Conservation (phyloP, 768 basidiomycete genomes). For the Tricholoma hemisulphureum region DNA sequence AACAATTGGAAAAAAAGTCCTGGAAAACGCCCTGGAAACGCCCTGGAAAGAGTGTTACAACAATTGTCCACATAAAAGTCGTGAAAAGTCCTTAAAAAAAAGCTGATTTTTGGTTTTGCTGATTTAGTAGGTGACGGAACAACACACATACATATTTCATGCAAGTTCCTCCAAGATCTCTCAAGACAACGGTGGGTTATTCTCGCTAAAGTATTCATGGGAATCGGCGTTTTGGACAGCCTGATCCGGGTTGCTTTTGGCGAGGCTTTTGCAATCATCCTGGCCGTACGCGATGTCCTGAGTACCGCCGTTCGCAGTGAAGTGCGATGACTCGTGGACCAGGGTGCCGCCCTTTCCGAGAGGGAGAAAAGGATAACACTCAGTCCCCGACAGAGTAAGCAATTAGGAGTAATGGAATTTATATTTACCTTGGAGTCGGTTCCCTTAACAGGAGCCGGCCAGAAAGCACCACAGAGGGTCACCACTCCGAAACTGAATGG, state of each 20-base stretch:
- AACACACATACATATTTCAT: no score
- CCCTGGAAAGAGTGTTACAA: no score
- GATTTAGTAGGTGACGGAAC: no score
- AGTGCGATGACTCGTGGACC: conserved; percentile 47
- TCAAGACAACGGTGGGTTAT: conserved; percentile 18
- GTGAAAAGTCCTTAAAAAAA: no score
- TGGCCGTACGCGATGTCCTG: conserved; percentile 49
- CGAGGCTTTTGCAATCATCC: conserved; percentile 36
- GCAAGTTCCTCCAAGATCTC: no score
- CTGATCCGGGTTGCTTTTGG: conserved; percentile 32
- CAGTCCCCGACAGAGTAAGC: background rate
- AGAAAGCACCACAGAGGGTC: conserved; percentile 51
- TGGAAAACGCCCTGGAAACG: no score
- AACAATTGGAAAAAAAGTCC: no score
- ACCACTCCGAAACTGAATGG: conserved; percentile 34
- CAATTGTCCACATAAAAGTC: no score
- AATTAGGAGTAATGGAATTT: background rate
- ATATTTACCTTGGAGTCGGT: conserved; percentile 44
- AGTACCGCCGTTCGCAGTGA: conserved; percentile 42
- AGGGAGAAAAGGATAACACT: no score
- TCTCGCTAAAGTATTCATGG: conserved; percentile 54
- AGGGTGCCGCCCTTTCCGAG: conserved; percentile 34
- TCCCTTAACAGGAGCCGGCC: conserved; percentile 43
- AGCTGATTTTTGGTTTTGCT: no score
- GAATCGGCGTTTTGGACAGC: conserved; percentile 46